These are phyloP conservation scores for Coniferiporia weirii DNA, from an alignment of 1,284 basidiomycete species.

Conservation along the genomic window DNA sequence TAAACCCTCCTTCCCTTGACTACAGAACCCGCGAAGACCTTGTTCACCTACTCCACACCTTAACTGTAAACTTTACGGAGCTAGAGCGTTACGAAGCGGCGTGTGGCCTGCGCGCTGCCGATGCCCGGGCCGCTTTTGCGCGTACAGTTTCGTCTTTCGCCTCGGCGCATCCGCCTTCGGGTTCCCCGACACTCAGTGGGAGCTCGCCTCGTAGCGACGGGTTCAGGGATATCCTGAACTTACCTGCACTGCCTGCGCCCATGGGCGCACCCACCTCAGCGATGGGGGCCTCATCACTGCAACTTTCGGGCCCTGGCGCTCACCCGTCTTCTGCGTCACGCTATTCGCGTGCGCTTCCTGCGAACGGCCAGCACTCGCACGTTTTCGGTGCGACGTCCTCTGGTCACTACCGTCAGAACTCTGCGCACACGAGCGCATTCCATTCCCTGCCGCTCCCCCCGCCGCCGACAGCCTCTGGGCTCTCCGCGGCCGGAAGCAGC, in stretches of 20 bases:
- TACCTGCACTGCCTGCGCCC: neutral
- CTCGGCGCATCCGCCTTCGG: constrained; percentile 18
- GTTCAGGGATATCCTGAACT: neutral
- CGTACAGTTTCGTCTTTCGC: constrained; percentile 40
- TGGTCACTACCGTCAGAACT: neutral
- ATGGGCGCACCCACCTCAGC: neutral
- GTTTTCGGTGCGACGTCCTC: neutral
- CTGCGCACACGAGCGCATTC: constrained; percentile 1
- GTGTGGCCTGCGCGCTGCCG: constrained; percentile 42
- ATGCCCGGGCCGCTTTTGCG: constrained; percentile 46
- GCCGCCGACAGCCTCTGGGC: constrained; percentile 9
- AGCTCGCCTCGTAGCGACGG: neutral
- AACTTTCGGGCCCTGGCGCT: neutral
- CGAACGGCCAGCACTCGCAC: neutral
- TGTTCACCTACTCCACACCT: constrained; percentile 41
- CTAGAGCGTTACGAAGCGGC: constrained; percentile 44
- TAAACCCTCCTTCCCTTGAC: neutral
- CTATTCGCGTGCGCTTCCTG: neutral
- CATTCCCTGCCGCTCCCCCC: constrained; percentile 14
- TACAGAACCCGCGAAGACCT: constrained; percentile 48
- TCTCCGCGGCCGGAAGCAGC: neutral
- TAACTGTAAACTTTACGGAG: constrained; percentile 50
- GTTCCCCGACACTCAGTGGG: constrained; percentile 1
- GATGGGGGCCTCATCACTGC: neutral
- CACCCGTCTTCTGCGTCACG: neutral